Evolutionary conservation across 805 yeast species (phyloP).

Genomic region (Scheffersomyces amazonensis): DNA sequence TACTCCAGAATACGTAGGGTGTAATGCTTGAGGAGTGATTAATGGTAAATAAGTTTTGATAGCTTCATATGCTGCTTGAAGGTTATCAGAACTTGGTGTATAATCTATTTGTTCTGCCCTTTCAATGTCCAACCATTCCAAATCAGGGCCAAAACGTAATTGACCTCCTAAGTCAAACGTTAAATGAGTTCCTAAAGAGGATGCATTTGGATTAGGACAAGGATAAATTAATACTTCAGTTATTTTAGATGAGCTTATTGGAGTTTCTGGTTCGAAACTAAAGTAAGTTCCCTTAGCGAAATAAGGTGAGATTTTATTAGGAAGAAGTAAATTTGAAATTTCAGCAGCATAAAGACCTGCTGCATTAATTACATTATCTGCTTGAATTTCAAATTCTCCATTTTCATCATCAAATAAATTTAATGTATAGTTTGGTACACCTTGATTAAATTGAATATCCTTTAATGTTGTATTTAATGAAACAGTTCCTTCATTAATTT

Average conservation of each 20-base stretch:
- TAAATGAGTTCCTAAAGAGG: conserved; percentile 86
- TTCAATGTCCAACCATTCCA: conserved; percentile 65
- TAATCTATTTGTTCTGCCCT: conserved; percentile 40
- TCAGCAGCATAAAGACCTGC: conserved; percentile 78
- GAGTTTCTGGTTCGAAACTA: conserved; percentile 47
- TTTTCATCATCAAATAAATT: conserved; percentile 23
- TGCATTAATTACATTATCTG: conserved; percentile 65
- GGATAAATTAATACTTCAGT: conserved; percentile 59
- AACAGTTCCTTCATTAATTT: conserved; percentile 59
- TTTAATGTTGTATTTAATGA: conserved; percentile 61
- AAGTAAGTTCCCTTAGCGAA: conserved; percentile 88
- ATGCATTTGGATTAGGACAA: conserved; percentile 60
- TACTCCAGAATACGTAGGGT: conserved; percentile 75
- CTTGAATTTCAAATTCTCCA: conserved; percentile 39
- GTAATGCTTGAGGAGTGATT: conserved; percentile 48
- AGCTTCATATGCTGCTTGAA: conserved; percentile 54
- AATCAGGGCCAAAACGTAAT: conserved; percentile 82
- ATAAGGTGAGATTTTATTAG: conserved; percentile 52
- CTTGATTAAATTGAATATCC: conserved; percentile 25
- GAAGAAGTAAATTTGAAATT: conserved; percentile 69
- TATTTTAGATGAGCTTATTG: conserved; percentile 28
- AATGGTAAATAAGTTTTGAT: conserved; percentile 63
- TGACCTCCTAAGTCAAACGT: conserved; percentile 82
- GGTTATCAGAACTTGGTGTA: conserved; percentile 45
- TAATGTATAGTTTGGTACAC: conserved; percentile 18